Evolutionary conservation across 306 rosid genomes (phyloP).

Genomic region (Pyrus bretschneideri): DNA sequence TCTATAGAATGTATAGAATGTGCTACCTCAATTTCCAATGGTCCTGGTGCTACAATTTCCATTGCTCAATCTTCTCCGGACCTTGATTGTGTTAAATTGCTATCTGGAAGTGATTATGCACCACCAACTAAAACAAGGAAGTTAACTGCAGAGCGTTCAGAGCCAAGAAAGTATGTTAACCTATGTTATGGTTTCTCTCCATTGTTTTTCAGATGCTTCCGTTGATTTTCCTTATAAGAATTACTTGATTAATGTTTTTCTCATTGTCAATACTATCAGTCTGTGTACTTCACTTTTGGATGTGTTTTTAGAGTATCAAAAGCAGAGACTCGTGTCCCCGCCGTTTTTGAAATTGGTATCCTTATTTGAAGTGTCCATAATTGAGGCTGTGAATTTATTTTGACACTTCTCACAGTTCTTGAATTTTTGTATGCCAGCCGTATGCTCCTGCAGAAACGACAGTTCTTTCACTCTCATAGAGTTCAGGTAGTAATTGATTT

Average conservation of each 20-base stretch:
- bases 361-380: background rate
- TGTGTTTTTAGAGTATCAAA: background rate
- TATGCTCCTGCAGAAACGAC: slow-evolving; percentile 86
- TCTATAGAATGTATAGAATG: slow-evolving; percentile 45
- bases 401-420: slow-evolving; percentile 4
- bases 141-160: slow-evolving; percentile 61
- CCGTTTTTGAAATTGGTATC: background rate
- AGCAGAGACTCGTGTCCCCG: background rate
- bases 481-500: slow-evolving; percentile 69
- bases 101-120: slow-evolving; percentile 50
- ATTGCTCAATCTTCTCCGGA: slow-evolving; percentile 67
- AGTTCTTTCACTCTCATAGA: slow-evolving; percentile 96
- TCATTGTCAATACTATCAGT: background rate
- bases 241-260: background rate
- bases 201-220: background rate
- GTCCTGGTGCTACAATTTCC: slow-evolving; percentile 61
- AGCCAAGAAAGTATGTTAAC: slow-evolving; percentile 62
- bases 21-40: slow-evolving; percentile 70
- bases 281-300: background rate
- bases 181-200: slow-evolving; percentile 8
- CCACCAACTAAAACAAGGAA: slow-evolving; percentile 69
- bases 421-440: slow-evolving; percentile 51
- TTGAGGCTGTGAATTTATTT: slow-evolving; percentile 17
- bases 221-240: background rate
- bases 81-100: slow-evolving; percentile 58